Evolutionary conservation across 192 early-diverging fungal species (phyloP).

Genomic region (Linnemannia hyalina): DNA sequence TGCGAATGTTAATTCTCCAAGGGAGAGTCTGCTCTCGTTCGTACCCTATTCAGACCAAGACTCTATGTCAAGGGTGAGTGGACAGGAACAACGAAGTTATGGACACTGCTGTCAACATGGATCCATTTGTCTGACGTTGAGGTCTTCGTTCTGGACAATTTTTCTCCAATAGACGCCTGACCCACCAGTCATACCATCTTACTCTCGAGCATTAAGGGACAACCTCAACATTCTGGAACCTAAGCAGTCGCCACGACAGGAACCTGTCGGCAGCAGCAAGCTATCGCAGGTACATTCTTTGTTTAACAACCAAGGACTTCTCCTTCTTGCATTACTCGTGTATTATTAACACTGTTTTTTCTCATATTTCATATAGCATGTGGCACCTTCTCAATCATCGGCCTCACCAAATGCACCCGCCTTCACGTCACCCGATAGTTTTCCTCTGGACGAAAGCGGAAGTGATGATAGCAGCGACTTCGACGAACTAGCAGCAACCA

Average conservation of each 20-base stretch:
- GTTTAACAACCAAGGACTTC: background rate
- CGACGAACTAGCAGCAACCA: constrained; percentile 40
- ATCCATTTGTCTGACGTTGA: background rate
- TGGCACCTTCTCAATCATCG: constrained; percentile 1
- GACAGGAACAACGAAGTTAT: background rate
- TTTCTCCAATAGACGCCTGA: background rate
- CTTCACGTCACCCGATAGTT: constrained; percentile 7
- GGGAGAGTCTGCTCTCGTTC: background rate
- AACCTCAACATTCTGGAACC: background rate
- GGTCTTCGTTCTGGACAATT: background rate
- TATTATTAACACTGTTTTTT: background rate
- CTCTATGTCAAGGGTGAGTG: background rate
- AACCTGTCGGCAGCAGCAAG: background rate
- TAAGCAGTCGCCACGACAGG: background rate
- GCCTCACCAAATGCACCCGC: constrained; percentile 16
- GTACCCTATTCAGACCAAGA: constrained; percentile 6
- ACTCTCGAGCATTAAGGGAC: background rate
- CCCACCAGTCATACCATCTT: background rate
- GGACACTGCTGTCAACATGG: background rate
- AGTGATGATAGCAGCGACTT: constrained; percentile 24
- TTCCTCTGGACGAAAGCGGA: constrained; percentile 6
- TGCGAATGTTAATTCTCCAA: constrained; percentile 13
- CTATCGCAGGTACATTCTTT: background rate
- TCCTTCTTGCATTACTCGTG: background rate
- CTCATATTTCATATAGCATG: background rate